Evolutionary conservation across 2,329 filamentous ascomycete species (phyloP).

Genomic region (Pseudopithomyces maydicus): DNA sequence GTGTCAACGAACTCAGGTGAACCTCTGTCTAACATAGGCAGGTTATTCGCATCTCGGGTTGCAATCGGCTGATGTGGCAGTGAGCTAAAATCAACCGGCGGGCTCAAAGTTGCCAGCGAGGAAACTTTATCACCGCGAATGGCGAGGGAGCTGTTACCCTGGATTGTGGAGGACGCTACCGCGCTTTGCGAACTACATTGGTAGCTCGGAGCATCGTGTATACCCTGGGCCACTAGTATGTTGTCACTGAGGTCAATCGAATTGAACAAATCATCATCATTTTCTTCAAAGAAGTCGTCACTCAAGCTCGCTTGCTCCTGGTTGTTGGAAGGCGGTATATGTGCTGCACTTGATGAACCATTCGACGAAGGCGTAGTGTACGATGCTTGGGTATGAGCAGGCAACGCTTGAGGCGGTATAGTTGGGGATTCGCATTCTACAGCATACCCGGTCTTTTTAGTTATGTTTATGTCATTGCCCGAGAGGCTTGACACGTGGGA

Average conservation of each 20-base stretch:
- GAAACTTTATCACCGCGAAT: neutral
- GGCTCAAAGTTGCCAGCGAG: neutral
- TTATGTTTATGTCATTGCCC: neutral
- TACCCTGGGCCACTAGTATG: neutral
- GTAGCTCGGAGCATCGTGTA: too few relatives aligned
- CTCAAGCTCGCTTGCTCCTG: constrained; percentile 1
- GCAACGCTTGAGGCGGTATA: neutral
- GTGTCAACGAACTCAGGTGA: neutral
- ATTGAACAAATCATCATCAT: constrained; percentile 15
- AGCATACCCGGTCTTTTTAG: neutral
- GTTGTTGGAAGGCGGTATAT: neutral
- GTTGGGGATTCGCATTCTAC: neutral
- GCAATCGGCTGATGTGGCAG: neutral
- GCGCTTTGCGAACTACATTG: neutral
- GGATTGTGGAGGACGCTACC: too few relatives aligned
- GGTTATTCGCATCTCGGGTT: neutral
- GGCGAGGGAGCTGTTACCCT: neutral
- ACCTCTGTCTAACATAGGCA: neutral
- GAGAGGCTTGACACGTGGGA: neutral
- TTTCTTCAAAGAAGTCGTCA: constrained; percentile 13
- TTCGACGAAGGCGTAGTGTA: neutral
- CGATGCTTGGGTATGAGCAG: neutral
- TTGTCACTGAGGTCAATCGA: constrained; percentile 9
- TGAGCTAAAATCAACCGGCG: constrained; percentile 6
- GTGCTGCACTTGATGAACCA: neutral